Conservation (phyloP, 2,329 filamentous ascomycete genomes). For the Ascochyta lentis region DNA sequence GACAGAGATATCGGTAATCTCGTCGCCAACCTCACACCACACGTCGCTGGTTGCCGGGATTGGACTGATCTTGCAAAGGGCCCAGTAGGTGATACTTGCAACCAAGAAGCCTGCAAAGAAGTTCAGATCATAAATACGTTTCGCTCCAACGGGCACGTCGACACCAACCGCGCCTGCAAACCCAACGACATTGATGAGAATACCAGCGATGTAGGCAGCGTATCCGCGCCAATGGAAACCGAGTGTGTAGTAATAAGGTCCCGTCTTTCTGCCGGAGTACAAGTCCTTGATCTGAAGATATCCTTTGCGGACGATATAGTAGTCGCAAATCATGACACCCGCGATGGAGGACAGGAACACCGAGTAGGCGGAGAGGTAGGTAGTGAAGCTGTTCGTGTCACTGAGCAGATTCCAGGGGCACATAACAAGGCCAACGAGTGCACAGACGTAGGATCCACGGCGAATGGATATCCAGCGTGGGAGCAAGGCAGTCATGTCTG, state of each 20-base stretch:
- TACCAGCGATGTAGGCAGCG: constrained; percentile 79
- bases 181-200: constrained; percentile 88
- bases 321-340: constrained; percentile 88
- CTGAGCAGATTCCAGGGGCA: constrained; percentile 84
- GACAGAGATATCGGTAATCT: constrained; percentile 36
- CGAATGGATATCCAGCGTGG: constrained; percentile 85
- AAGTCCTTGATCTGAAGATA: constrained; percentile 80
- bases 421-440: constrained; percentile 79
- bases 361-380: constrained; percentile 88
- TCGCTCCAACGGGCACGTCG: constrained; percentile 76
- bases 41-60: constrained; percentile 74
- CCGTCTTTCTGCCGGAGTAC: constrained; percentile 71
- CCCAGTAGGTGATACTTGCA: constrained; percentile 70
- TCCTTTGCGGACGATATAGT: constrained; percentile 83
- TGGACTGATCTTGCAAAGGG: constrained; percentile 71
- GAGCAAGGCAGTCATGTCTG: constrained; percentile 80
- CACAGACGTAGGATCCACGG: constrained; percentile 86
- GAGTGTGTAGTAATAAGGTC: constrained; percentile 75
- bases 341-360: constrained; percentile 94
- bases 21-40: constrained; percentile 78
- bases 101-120: constrained; percentile 87
- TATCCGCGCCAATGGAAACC: constrained; percentile 88
- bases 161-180: constrained; percentile 82
- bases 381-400: constrained; percentile 82
- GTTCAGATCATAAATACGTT: constrained; percentile 88